Percentiles rank a stretch among this genome's conserved stretches.
Evolutionary conservation across 495 filamentous ascomycete genomes (phyloP).

Genomic region (Penicillium tannophilum): DNA sequence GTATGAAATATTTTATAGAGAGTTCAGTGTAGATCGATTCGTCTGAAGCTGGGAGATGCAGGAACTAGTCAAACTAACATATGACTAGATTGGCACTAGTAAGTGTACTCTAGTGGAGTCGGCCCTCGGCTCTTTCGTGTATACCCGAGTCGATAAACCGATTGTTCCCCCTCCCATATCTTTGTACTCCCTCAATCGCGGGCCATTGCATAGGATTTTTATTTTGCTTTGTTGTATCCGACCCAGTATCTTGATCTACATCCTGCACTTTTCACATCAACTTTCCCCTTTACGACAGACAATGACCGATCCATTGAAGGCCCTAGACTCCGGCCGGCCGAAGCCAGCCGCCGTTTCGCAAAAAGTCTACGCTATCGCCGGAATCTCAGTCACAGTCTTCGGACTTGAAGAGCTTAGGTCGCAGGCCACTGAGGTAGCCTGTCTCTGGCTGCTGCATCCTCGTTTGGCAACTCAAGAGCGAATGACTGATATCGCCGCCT

Average conservation of each 20-base stretch:
- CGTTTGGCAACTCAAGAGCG: slow-evolving; percentile 65
- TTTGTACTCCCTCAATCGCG: not conserved
- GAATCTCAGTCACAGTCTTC: slow-evolving; percentile 75
- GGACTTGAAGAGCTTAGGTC: slow-evolving; percentile 72
- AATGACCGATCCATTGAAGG: slow-evolving; percentile 44
- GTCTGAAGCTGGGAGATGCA: not conserved
- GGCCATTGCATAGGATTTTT: not conserved
- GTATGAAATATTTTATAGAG: too few species aligned
- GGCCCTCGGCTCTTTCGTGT: slow-evolving; percentile 21
- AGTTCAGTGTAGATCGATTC: too few species aligned
- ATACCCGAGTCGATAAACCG: slow-evolving; percentile 22
- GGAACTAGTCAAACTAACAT: not conserved
- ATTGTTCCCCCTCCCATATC: slow-evolving; percentile 12
- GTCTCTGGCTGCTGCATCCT: slow-evolving; percentile 86
- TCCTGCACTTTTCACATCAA: not conserved
- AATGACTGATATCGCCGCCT: slow-evolving; percentile 65
- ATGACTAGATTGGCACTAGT: not conserved
- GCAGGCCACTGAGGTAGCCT: slow-evolving; percentile 56
- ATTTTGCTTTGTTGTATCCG: slow-evolving; percentile 12
- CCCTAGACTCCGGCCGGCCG: slow-evolving; percentile 26
- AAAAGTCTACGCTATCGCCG: slow-evolving; percentile 66
- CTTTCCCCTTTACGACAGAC: slow-evolving; percentile 7
- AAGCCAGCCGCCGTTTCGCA: slow-evolving; percentile 55
- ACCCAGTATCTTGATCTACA: not conserved
- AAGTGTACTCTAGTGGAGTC: not conserved